Percentiles rank a stretch among this genome's conserved stretches.
phyloP scores from a whole-genome alignment of 495 filamentous ascomycete species.

The Zalerion maritima region DNA sequence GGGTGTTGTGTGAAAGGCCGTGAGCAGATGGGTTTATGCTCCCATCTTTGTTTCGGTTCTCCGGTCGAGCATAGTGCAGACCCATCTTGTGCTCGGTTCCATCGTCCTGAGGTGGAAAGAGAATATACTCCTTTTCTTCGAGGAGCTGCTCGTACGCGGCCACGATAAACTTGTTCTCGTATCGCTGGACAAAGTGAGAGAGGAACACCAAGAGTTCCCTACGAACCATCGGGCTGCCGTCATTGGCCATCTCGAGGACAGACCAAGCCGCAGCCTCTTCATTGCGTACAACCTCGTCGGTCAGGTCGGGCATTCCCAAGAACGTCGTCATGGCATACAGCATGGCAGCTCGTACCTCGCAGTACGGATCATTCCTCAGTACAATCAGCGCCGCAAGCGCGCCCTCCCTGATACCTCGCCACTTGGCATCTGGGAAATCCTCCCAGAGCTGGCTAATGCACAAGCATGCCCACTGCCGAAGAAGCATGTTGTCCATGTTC shows the following conservation, averaged over 20 bases:
- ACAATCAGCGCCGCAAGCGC: slow-evolving; percentile 66
- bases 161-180: slow-evolving; percentile 84
- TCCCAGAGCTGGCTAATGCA: slow-evolving; percentile 93
- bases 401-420: slow-evolving; percentile 72
- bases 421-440: slow-evolving; percentile 82
- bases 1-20: slow-evolving; percentile 65
- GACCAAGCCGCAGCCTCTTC: slow-evolving; percentile 80
- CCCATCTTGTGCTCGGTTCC: slow-evolving; percentile 41
- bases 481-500: slow-evolving; percentile 70
- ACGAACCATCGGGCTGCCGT: slow-evolving; percentile 84
- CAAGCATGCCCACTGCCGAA: slow-evolving; percentile 92
- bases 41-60: slow-evolving; percentile 34
- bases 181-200: slow-evolving; percentile 77
- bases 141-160: slow-evolving; percentile 81
- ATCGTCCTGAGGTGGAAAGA: slow-evolving; percentile 33
- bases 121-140: slow-evolving; percentile 62
- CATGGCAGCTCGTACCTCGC: slow-evolving; percentile 91
- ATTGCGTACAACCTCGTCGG: slow-evolving; percentile 74
- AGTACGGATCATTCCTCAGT: slow-evolving; percentile 72
- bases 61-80: slow-evolving; percentile 33
- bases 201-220: slow-evolving; percentile 90
- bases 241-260: slow-evolving; percentile 71
- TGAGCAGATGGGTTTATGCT: slow-evolving; percentile 31
- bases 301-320: slow-evolving; percentile 83
- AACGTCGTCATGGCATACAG: slow-evolving; percentile 86